Conservation (phyloP, 345 rosid species). For the Salix brachista region DNA sequence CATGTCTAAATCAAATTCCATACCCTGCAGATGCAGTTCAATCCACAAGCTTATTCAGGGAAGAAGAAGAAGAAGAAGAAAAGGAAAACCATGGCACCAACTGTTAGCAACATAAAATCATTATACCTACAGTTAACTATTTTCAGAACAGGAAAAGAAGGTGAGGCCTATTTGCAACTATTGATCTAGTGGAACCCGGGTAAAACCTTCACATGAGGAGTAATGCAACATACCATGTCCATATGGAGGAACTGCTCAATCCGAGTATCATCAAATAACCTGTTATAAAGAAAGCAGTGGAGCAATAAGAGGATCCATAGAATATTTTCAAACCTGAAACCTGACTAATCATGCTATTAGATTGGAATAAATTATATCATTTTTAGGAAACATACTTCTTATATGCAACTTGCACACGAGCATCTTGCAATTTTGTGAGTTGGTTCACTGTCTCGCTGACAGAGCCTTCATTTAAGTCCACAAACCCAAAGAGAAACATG, state of each 20-base stretch:
- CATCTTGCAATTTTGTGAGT: constrained; percentile 51
- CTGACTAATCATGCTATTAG: background rate
- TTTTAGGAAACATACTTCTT: constrained; percentile 40
- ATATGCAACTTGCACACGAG: constrained; percentile 53
- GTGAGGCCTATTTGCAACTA: background rate
- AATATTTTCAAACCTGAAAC: background rate
- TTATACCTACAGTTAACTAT: background rate
- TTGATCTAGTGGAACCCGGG: background rate
- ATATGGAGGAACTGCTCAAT: constrained; percentile 62
- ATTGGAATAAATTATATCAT: background rate
- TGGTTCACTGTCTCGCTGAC: constrained; percentile 40
- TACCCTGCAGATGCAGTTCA: constrained; percentile 38
- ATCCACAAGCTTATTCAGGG: background rate
- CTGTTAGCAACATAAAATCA: background rate
- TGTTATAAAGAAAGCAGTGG: constrained; percentile 25
- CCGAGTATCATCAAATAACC: constrained; percentile 49
- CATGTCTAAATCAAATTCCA: constrained; percentile 44
- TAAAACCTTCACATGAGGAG: background rate
- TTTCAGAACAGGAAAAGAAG: background rate
- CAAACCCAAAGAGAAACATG: constrained; percentile 68
- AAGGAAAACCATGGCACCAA: background rate
- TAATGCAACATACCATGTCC: constrained; percentile 62
- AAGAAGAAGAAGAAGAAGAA: background rate
- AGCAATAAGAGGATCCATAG: background rate
- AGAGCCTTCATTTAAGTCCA: constrained; percentile 50